These are phyloP conservation scores for Tetrastigma voinierianum DNA, from an alignment of 164 flowering plant genomes.

Conservation along the genomic window DNA sequence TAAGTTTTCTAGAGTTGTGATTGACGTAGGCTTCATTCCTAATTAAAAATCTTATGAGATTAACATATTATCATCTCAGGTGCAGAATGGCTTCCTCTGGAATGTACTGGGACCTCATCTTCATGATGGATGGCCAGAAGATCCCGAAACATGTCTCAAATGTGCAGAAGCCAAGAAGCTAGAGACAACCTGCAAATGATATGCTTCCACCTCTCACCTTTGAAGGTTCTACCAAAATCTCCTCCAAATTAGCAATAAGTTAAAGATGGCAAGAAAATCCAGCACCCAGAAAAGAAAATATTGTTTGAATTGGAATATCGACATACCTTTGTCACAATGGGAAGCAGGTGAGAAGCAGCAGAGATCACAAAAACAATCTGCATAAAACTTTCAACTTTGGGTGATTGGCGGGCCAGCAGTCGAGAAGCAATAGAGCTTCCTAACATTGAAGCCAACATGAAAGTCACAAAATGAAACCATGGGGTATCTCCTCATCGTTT, in stretches of 20 bases:
- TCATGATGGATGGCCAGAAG: slow-evolving; percentile 99
- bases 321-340: slow-evolving; percentile 70
- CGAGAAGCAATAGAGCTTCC: slow-evolving; percentile 95
- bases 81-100: no score
- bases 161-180: slow-evolving; percentile 84
- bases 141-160: slow-evolving; percentile 96
- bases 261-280: slow-evolving; percentile 12
- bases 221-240: slow-evolving; percentile 68
- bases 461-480: slow-evolving; percentile 91
- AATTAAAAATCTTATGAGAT: no score
- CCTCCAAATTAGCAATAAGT: no score
- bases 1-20: no score
- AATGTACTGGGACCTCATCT: no score
- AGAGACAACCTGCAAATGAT: slow-evolving; percentile 68
- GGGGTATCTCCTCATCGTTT: slow-evolving; percentile 92
- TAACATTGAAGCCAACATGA: no score
- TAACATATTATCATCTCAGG: no score
- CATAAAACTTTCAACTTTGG: slow-evolving; percentile 92
- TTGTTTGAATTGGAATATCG: background rate
- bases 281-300: background rate
- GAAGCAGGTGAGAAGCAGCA: slow-evolving; percentile 69
- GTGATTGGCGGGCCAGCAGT: slow-evolving; percentile 62
- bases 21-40: no score
- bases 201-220: slow-evolving; percentile 75
- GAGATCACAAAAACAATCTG: slow-evolving; percentile 83